Evolutionary conservation across 768 basidiomycete species (phyloP).

Genomic region (Phaffia australis): DNA sequence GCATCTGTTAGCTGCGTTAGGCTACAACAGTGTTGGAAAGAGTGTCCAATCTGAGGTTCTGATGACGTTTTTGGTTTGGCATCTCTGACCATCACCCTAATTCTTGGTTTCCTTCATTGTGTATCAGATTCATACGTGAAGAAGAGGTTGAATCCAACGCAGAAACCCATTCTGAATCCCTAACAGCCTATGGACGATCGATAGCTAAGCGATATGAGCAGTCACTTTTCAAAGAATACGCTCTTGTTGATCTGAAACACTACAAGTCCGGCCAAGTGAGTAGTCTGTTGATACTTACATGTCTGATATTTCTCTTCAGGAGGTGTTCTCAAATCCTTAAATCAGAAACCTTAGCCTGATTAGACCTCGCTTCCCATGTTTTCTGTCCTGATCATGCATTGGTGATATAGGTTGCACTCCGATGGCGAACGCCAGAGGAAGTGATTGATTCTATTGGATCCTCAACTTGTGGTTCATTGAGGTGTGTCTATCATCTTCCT

Average conservation of each 20-base stretch:
- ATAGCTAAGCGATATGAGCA: conserved; percentile 81
- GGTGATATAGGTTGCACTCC: conserved; percentile 59
- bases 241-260: conserved; percentile 68
- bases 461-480: conserved; percentile 76
- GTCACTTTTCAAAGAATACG: conserved; percentile 74
- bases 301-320: not conserved
- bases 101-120: not conserved
- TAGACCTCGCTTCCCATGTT: not conserved
- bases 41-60: not conserved
- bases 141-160: not conserved
- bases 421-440: conserved; percentile 88
- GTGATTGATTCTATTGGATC: conserved; percentile 78
- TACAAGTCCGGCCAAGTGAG: conserved; percentile 82
- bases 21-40: not conserved
- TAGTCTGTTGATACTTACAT: conserved; percentile 6
- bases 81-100: not conserved
- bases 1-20: conserved; percentile 29
- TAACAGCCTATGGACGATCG: conserved; percentile 66
- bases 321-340: not conserved
- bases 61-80: not conserved
- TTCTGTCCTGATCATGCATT: conserved; percentile 1
- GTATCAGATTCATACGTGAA: not conserved
- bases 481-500: conserved; percentile 58
- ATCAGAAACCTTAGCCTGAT: no score
- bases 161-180: conserved; percentile 63